phyloP scores from a whole-genome alignment of 495 filamentous ascomycete genomes.

The Talaromyces liani region DNA sequence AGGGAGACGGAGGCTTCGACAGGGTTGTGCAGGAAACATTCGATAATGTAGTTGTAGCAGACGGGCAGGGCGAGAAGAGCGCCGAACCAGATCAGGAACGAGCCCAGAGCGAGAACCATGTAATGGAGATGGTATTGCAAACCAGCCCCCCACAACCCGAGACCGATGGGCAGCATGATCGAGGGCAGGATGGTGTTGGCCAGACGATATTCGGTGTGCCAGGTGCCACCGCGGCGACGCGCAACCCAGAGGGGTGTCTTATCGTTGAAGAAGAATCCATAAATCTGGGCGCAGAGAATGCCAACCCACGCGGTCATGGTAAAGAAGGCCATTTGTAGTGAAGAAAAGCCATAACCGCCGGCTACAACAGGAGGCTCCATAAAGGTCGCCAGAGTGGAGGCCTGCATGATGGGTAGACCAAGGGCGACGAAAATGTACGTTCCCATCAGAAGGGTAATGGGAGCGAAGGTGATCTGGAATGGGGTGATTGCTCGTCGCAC shows the following conservation, averaged over 20 bases:
- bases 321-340: slow-evolving; percentile 14
- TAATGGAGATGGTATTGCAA: slow-evolving; percentile 33
- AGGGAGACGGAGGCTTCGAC: slow-evolving; percentile 24
- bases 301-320: slow-evolving; percentile 33
- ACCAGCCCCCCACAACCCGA: slow-evolving; percentile 35
- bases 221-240: slow-evolving; percentile 24
- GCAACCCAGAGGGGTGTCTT: slow-evolving; percentile 29
- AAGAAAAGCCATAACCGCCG: slow-evolving; percentile 44
- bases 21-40: slow-evolving; percentile 26
- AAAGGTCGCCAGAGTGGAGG: slow-evolving; percentile 20
- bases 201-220: slow-evolving; percentile 41
- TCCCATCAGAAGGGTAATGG: slow-evolving; percentile 35
- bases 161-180: slow-evolving; percentile 29
- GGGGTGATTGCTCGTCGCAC: slow-evolving; percentile 24
- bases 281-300: slow-evolving; percentile 24
- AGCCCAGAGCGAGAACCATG: slow-evolving; percentile 30
- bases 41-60: slow-evolving; percentile 33
- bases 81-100: slow-evolving; percentile 29
- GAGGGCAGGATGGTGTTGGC: slow-evolving; percentile 20
- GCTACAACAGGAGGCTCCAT: slow-evolving; percentile 18
- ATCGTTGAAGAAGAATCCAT: slow-evolving; percentile 33
- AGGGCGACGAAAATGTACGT: slow-evolving; percentile 37
- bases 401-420: slow-evolving; percentile 34
- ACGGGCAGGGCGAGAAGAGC: slow-evolving; percentile 24
- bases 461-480: slow-evolving; percentile 36